These are phyloP conservation scores for Botrytis medusae DNA, from an alignment of 2,329 filamentous ascomycete species.

Conservation along the genomic window DNA sequence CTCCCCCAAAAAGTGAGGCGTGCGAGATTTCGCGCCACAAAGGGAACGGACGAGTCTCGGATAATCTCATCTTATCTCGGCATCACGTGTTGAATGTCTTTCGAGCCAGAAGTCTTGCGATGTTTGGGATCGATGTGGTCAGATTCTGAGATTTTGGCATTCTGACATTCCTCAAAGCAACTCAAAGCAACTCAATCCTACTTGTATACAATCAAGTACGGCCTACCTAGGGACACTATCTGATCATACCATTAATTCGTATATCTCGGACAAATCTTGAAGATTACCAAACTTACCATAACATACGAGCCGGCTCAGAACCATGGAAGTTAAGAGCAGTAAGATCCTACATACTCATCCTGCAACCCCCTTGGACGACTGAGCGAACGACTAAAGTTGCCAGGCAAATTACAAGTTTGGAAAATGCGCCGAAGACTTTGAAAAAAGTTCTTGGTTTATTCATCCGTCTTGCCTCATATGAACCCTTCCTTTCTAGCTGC, in stretches of 20 bases:
- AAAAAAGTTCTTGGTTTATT: neutral
- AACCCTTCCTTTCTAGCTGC: neutral
- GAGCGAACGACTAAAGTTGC: neutral
- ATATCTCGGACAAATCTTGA: neutral
- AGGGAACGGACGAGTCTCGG: constrained; percentile 1
- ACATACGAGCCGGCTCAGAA: neutral
- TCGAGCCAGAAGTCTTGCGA: neutral
- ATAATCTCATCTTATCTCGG: neutral
- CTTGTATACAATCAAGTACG: neutral
- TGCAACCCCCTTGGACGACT: neutral
- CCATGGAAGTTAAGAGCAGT: neutral
- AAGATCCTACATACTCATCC: constrained; percentile 2
- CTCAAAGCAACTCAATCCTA: neutral
- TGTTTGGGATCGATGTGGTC: neutral
- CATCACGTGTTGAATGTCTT: neutral
- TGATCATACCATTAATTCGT: neutral
- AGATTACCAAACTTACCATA: neutral
- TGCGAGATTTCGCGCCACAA: constrained; percentile 12
- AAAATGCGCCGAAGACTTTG: neutral
- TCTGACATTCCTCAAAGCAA: neutral
- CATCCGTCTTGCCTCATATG: neutral
- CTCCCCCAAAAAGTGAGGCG: constrained; percentile 9
- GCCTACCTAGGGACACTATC: neutral
- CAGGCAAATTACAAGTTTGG: neutral
- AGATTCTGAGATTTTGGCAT: neutral